Percentiles rank a stretch among this genome's conserved stretches.
These are phyloP conservation scores for Polychaeton citri DNA, from an alignment of 2,329 filamentous ascomycete species.

Conservation along the genomic window DNA sequence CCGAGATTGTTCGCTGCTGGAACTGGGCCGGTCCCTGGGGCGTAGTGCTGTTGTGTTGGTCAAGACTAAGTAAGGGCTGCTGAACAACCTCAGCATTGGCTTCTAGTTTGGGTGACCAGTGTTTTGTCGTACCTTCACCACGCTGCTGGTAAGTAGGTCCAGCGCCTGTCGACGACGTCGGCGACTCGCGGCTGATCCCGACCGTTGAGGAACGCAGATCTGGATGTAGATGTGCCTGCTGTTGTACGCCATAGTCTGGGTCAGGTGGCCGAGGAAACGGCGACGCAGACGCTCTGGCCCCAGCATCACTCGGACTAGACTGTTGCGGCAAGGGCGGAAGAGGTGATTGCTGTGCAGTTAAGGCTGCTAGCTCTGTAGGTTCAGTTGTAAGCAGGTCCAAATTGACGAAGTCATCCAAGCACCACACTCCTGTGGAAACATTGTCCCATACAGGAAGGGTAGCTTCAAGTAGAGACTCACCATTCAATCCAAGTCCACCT, in stretches of 20 bases:
- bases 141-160: neutral
- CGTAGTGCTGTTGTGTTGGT: neutral
- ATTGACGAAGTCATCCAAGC: constrained; percentile 13
- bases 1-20: neutral
- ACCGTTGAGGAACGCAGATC: constrained; percentile 13
- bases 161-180: neutral
- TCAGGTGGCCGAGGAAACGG: neutral
- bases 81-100: neutral
- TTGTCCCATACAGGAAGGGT: neutral
- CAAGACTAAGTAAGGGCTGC: neutral
- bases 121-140: neutral
- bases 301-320: neutral
- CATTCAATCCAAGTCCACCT: constrained; percentile 13
- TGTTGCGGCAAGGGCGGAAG: constrained; percentile 17
- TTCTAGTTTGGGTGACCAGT: neutral
- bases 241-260: constrained; percentile 1
- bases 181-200: neutral
- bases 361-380: constrained; percentile 31
- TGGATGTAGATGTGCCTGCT: constrained; percentile 19
- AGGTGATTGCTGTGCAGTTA: constrained; percentile 32
- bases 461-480: neutral
- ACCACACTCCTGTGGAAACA: neutral
- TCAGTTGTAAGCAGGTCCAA: constrained; percentile 14
- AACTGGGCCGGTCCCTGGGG: neutral
- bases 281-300: neutral